These are phyloP conservation scores for Ehretia macrophylla DNA, from an alignment of 257 asterid genomes.

Conservation along the genomic window DNA sequence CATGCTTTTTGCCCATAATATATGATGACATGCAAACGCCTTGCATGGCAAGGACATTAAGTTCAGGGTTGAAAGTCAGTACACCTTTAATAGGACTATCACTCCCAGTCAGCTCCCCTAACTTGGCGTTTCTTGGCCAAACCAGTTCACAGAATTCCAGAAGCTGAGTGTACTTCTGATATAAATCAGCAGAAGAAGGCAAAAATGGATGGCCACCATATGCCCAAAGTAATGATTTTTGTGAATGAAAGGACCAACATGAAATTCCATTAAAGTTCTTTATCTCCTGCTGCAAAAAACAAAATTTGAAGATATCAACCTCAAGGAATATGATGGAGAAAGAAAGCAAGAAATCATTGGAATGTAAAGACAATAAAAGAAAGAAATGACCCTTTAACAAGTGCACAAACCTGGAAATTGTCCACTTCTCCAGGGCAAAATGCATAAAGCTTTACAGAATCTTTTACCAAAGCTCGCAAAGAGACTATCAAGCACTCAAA, in stretches of 20 bases:
- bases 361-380: background rate
- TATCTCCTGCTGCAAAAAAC: conserved; percentile 39
- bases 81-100: conserved; percentile 42
- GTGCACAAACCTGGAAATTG: conserved; percentile 48
- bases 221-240: conserved; percentile 75
- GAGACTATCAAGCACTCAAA: conserved; percentile 43
- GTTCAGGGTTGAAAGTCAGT: conserved; percentile 50
- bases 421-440: conserved; percentile 56
- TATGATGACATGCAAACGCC: conserved; percentile 78
- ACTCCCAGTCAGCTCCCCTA: conserved; percentile 34
- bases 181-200: conserved; percentile 67
- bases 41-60: conserved; percentile 65
- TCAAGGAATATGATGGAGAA: conserved; percentile 2
- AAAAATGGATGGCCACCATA: conserved; percentile 84
- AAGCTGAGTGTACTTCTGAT: conserved; percentile 54
- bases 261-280: conserved; percentile 31
- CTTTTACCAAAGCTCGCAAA: conserved; percentile 60
- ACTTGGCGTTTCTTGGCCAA: conserved; percentile 55
- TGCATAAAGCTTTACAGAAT: conserved; percentile 33
- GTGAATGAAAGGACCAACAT: conserved; percentile 38
- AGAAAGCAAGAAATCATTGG: background rate
- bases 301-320: conserved; percentile 9
- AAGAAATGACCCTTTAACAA: conserved; percentile 8
- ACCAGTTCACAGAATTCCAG: conserved; percentile 43
- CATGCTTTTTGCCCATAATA: conserved; percentile 38